These are phyloP conservation scores for Lactifluus pinguis DNA, from an alignment of 768 basidiomycete genomes.

Conservation along the genomic window DNA sequence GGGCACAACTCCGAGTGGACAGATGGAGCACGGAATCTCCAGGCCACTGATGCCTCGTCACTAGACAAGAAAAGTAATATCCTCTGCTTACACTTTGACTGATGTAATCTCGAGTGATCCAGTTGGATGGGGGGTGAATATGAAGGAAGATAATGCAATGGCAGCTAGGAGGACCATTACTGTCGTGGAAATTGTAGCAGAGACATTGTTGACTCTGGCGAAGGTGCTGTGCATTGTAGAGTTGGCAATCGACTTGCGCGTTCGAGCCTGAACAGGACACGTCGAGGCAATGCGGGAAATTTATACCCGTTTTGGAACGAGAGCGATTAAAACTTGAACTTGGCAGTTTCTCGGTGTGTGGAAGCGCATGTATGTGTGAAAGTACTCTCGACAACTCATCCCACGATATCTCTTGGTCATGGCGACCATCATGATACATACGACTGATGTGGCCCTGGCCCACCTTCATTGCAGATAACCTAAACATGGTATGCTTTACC, in stretches of 20 bases:
- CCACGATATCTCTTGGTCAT: no score
- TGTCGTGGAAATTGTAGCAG: constrained; percentile 65
- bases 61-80: neutral
- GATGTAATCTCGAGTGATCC: constrained; percentile 51
- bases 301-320: no score
- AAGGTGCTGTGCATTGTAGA: constrained; percentile 57
- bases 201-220: constrained; percentile 64
- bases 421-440: no score
- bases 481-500: neutral
- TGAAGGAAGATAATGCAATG: constrained; percentile 65
- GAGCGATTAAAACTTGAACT: no score
- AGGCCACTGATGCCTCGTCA: neutral
- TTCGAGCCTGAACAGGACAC: neutral
- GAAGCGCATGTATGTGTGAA: no score
- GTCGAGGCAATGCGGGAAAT: no score
- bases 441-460: no score
- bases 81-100: constrained; percentile 61
- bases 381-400: no score
- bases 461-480: no score
- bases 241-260: neutral
- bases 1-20: neutral
- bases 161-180: constrained; percentile 60
- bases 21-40: neutral
- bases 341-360: no score
- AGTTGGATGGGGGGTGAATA: constrained; percentile 49